phyloP scores from a whole-genome alignment of 257 asterid genomes.

The Eucommia ulmoides region DNA sequence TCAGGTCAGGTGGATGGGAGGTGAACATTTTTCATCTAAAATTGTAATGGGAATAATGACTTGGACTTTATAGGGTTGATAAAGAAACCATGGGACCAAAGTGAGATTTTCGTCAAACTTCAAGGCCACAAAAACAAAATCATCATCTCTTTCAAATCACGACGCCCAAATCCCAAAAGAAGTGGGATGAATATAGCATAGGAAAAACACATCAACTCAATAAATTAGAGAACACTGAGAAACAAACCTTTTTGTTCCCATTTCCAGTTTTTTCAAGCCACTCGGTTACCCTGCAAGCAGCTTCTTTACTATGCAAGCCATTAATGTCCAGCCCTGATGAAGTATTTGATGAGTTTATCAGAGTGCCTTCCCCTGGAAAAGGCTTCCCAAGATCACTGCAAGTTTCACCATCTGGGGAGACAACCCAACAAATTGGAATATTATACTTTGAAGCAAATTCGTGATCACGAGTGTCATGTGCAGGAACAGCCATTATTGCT shows the following conservation, averaged over 20 bases:
- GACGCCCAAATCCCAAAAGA: too few relatives aligned
- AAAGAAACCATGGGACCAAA: too few relatives aligned
- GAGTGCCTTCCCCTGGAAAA: slow-evolving; percentile 68
- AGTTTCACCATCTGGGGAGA: slow-evolving; percentile 50
- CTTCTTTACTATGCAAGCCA: slow-evolving; percentile 64
- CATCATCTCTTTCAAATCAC: too few relatives aligned
- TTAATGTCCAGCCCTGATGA: slow-evolving; percentile 67
- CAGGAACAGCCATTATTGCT: slow-evolving; percentile 99
- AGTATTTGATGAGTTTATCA: slow-evolving; percentile 72
- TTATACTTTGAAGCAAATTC: slow-evolving; percentile 81
- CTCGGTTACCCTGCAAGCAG: slow-evolving; percentile 58
- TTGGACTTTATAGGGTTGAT: too few relatives aligned
- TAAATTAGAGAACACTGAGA: too few relatives aligned
- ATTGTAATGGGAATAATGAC: too few relatives aligned
- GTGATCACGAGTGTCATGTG: slow-evolving; percentile 93
- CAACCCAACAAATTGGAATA: slow-evolving; percentile 66
- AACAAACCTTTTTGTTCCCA: slow-evolving; percentile 71
- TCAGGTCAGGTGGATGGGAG: too few relatives aligned
- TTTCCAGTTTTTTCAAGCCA: slow-evolving; percentile 78
- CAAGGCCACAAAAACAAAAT: too few relatives aligned
- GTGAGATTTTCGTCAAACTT: too few relatives aligned
- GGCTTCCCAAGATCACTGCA: slow-evolving; percentile 38
- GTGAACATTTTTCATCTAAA: too few relatives aligned
- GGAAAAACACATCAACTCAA: too few relatives aligned
- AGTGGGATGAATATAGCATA: too few relatives aligned